Evolutionary conservation across 2,329 filamentous ascomycete genomes (phyloP), one percentile per base, ranked within the genome.

Genomic region (Delphinella strobiligena): DNA sequence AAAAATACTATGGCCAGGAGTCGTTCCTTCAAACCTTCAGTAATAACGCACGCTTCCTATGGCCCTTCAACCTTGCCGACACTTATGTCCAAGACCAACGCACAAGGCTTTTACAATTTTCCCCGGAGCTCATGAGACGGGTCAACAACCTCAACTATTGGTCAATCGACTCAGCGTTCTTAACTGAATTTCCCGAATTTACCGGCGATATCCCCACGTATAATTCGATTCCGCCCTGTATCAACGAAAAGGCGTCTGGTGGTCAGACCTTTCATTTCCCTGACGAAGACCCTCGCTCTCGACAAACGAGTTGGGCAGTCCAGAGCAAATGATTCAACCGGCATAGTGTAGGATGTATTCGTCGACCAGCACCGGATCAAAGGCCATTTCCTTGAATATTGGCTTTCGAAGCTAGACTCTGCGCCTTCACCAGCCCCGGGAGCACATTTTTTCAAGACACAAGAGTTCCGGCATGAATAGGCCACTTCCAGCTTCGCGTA

Each of bases 141-240:
- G 36, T 41, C 15, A 12, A 34, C 39, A 41, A 41, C n/a, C 39
- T 41, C 24, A 37, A 18, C 19, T 41, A 34, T 16, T 41, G 39
- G 39, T 33, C 32, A 5, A 37, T 41, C n/a, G 39, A 41, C 19
- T 19, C 39, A 9, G 19, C 39, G 16, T 41, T 41, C 19, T 31
- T 41, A 8, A 34, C 39, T 30, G 34, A 19, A 10, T 41, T 36
- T 16, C 39, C 39, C 14, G 39, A 41, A 19, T 41, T 41, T 12
- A 34, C 34, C 7, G 39, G 39, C 19, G 39, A 41, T 16, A 41
- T 41, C 19, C 39, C 39, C 15, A 37, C 34, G 4, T 41, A 41
- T 27, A 41, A 41, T 19, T 36, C 34, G 16, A 34, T 41, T 14
- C 39, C 39, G 11, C 35, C 30, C 14, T 36, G 33, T 27, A 19